phyloP scores from a whole-genome alignment of 2,329 filamentous ascomycete genomes.

The Chrysoporthe cubensis region DNA sequence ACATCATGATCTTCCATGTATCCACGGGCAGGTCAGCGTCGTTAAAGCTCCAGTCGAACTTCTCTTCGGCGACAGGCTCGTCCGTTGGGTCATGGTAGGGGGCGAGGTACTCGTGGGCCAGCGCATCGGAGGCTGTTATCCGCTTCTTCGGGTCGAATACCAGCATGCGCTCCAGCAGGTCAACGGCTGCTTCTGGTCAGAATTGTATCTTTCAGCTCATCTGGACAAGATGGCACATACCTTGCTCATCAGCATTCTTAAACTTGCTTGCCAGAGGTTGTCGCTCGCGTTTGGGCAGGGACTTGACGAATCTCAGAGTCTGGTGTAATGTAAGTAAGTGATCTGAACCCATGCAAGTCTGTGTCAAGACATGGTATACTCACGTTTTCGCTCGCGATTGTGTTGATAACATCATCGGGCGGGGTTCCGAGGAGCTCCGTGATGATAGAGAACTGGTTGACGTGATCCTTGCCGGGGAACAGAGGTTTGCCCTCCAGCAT shows the following conservation, averaged over 20 bases:
- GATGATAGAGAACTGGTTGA: conserved; percentile 99
- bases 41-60: conserved; percentile 99
- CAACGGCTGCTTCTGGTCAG: conserved; percentile 67
- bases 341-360: neutral
- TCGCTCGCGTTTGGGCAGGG: conserved; percentile 90
- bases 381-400: conserved; percentile 97
- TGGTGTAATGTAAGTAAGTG: conserved; percentile 42
- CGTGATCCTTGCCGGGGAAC: conserved; percentile 98
- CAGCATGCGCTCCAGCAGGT: conserved; percentile 93
- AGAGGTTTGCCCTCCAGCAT: conserved; percentile 98
- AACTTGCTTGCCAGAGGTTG: conserved; percentile 89
- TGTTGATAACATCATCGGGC: conserved; percentile 97
- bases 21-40: conserved; percentile 96
- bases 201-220: neutral
- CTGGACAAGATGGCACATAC: conserved; percentile 51
- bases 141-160: conserved; percentile 98
- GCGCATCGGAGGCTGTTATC: conserved; percentile 82
- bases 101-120: conserved; percentile 90
- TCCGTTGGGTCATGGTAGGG: conserved; percentile 98
- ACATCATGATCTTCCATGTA: conserved; percentile 99
- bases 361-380: conserved; percentile 38
- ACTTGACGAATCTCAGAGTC: conserved; percentile 97
- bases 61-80: conserved; percentile 93
- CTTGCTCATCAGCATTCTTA: conserved; percentile 86
- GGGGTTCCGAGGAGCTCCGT: conserved; percentile 95